Conservation (phyloP, 192 early-diverging fungal genomes). For the Phycomyces blakesleeanus region DNA sequence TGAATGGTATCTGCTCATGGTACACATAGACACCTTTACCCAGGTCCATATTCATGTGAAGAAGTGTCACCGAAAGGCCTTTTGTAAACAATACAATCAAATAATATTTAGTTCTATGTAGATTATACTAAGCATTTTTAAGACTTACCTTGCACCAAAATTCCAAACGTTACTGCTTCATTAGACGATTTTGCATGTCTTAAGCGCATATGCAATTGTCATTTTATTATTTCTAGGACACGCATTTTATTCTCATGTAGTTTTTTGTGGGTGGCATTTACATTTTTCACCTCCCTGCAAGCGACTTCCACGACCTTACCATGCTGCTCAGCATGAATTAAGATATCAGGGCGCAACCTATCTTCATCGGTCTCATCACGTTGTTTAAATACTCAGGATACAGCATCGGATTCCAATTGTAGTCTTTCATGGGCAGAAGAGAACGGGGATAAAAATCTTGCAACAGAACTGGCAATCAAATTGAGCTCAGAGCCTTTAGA, state of each 20-base stretch:
- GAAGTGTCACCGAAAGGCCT: constrained; percentile 3
- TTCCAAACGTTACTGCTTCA: constrained; percentile 11
- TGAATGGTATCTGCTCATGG: constrained; percentile 1
- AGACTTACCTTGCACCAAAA: constrained; percentile 10
- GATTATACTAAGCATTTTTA: background rate
- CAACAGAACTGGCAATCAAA: background rate
- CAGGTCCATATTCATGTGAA: constrained; percentile 9
- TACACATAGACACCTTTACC: constrained; percentile 10
- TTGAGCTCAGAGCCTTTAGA: constrained; percentile 10
- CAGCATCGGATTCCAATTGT: constrained; percentile 8
- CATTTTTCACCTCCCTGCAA: constrained; percentile 8
- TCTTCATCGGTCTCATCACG: constrained; percentile 1
- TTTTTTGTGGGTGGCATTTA: background rate
- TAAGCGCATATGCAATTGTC: constrained; percentile 9
- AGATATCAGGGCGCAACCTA: constrained; percentile 2
- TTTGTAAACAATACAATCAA: constrained; percentile 5
- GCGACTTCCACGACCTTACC: constrained; percentile 4
- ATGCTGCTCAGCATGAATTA: background rate
- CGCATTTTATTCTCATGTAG: constrained; percentile 4
- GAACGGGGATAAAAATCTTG: constrained; percentile 10
- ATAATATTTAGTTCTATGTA: background rate
- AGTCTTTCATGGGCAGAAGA: constrained; percentile 5
- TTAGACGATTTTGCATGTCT: constrained; percentile 1
- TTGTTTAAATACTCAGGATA: constrained; percentile 8
- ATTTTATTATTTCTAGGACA: constrained; percentile 15